Evolutionary conservation across 768 basidiomycete genomes (phyloP).

Genomic region (Tulasnella sp.): DNA sequence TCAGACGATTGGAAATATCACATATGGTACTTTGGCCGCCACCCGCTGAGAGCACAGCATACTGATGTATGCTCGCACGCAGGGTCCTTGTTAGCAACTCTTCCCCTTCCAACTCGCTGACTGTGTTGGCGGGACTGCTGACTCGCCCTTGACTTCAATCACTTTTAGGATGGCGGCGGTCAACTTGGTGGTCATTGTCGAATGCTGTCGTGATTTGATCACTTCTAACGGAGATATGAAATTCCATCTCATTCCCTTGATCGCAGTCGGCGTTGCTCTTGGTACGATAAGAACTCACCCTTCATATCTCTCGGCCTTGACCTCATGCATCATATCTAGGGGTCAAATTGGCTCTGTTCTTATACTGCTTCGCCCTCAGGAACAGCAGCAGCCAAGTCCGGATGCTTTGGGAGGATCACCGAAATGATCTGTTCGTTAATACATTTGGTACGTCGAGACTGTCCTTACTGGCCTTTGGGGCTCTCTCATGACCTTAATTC

Average conservation of each 20-base stretch:
- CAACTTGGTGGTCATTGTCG: slow-evolving; percentile 83
- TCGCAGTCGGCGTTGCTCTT: slow-evolving; percentile 74
- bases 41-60: neutral
- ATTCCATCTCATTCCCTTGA: slow-evolving; percentile 72
- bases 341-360: slow-evolving; percentile 75
- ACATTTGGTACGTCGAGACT: slow-evolving; percentile 42
- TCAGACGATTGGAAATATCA: slow-evolving; percentile 80
- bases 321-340: slow-evolving; percentile 54
- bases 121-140: neutral
- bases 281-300: slow-evolving; percentile 41
- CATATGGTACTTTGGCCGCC: slow-evolving; percentile 64
- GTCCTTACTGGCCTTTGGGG: slow-evolving; percentile 1
- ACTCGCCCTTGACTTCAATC: neutral
- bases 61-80: too few species aligned
- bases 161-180: slow-evolving; percentile 71
- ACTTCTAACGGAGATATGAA: slow-evolving; percentile 41
- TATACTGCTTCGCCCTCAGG: slow-evolving; percentile 74
- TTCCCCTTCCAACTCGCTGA: too few species aligned
- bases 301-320: slow-evolving; percentile 75
- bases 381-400: slow-evolving; percentile 81
- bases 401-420: slow-evolving; percentile 94
- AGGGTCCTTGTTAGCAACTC: slow-evolving; percentile 41
- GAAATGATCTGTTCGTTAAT: slow-evolving; percentile 86
- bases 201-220: slow-evolving; percentile 64
- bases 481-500: neutral